Conservation (phyloP, 495 filamentous ascomycete genomes). For the Neurospora tetraspora region DNA sequence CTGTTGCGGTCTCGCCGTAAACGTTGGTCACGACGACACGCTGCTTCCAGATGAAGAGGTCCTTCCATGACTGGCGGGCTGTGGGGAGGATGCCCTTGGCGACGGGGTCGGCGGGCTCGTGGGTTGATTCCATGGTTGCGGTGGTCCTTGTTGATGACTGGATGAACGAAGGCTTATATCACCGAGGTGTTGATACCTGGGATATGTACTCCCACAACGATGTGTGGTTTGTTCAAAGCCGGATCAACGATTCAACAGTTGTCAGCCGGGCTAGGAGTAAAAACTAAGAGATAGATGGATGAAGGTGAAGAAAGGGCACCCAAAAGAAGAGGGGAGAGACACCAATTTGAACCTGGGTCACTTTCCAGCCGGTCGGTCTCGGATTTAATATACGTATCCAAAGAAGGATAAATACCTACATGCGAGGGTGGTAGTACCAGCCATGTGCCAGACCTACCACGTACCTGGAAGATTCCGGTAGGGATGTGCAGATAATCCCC, state of each 20-base stretch:
- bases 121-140: slow-evolving; percentile 12
- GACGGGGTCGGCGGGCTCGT: slow-evolving; percentile 47
- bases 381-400: neutral
- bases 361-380: neutral
- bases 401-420: neutral
- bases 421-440: neutral
- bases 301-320: neutral
- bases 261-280: neutral
- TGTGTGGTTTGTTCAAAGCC: neutral
- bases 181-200: neutral
- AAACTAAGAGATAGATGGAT: neutral
- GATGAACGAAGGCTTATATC: neutral
- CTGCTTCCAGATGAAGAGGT: slow-evolving; percentile 60
- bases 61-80: slow-evolving; percentile 47
- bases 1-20: slow-evolving; percentile 40
- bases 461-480: neutral
- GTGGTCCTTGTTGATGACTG: neutral
- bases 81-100: slow-evolving; percentile 49
- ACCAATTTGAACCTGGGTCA: neutral
- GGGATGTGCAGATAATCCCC: neutral
- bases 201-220: neutral
- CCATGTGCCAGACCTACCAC: neutral
- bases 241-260: neutral
- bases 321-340: neutral
- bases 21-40: slow-evolving; percentile 52